Evolutionary conservation across 768 basidiomycete species (phyloP).

Genomic region (Podaxis sp.): DNA sequence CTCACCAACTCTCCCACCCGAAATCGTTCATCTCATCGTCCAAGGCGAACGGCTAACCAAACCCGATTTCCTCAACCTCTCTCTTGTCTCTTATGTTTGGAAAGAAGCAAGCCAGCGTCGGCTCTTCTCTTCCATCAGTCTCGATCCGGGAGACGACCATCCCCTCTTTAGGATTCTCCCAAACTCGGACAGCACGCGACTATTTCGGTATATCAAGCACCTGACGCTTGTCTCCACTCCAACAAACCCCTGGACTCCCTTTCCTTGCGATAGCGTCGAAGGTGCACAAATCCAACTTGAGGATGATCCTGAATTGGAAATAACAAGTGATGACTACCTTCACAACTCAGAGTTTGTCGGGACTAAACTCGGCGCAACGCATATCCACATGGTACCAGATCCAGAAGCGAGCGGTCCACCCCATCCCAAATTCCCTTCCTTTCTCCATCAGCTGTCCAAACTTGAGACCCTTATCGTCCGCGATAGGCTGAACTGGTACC

Average conservation of each 20-base stretch:
- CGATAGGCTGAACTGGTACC: not conserved
- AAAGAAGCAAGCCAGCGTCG: conserved; percentile 1
- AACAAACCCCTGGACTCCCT: not conserved
- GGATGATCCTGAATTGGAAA: not conserved
- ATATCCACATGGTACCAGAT: not conserved
- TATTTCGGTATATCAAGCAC: not conserved
- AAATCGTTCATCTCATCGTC: conserved; percentile 5
- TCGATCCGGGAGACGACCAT: not conserved
- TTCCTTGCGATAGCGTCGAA: not conserved
- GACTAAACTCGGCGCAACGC: not conserved
- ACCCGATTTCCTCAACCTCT: not conserved
- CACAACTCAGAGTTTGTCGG: not conserved
- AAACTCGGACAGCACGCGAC: not conserved
- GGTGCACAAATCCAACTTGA: not conserved
- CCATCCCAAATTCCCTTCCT: conserved; percentile 2
- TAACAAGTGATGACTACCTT: not conserved
- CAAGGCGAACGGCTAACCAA: not conserved
- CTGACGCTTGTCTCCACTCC: not conserved
- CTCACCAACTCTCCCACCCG: not conserved
- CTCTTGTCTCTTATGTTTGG: not conserved
- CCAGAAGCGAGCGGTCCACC: not conserved
- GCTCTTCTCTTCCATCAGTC: not conserved
- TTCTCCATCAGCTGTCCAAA: not conserved
- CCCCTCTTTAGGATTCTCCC: not conserved
- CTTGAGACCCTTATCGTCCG: not conserved